phyloP scores from a whole-genome alignment of 176 grass and related monocot genomes.

The Carex parvula region DNA sequence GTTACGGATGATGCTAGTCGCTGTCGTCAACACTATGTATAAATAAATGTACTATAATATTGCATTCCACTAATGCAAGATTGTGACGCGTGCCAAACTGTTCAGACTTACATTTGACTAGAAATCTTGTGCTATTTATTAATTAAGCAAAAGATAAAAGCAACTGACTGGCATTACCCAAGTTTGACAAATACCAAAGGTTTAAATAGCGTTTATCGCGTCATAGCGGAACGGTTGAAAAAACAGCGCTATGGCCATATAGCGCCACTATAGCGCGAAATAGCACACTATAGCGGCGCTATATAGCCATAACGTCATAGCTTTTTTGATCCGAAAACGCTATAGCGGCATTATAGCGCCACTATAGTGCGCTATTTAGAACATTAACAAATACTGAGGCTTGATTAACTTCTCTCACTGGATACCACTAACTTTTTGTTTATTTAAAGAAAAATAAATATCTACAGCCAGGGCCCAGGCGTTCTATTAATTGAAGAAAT shows the following conservation, averaged over 20 bases:
- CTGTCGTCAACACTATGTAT: background rate
- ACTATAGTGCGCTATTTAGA: no score
- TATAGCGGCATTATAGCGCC: no score
- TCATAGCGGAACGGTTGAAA: no score
- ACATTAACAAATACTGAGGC: background rate
- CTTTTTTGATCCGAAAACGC: no score
- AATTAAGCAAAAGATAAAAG: background rate
- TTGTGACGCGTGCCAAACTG: conserved; percentile 10
- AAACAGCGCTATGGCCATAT: no score
- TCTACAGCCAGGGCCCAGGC: background rate
- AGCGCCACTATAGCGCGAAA: no score
- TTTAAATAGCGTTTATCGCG: no score
- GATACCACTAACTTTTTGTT: background rate
- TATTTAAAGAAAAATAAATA: background rate
- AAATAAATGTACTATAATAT: background rate
- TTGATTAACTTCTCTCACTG: background rate
- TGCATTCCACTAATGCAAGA: conserved; percentile 13
- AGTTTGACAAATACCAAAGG: conserved; percentile 2
- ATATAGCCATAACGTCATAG: no score
- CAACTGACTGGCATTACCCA: background rate
- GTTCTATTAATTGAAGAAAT: background rate
- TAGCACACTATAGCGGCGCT: no score
- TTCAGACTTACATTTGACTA: conserved; percentile 16
- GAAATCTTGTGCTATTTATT: background rate
- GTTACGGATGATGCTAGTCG: background rate